phyloP scores from a whole-genome alignment of 495 filamentous ascomycete species.

The Amorphotheca resinae region DNA sequence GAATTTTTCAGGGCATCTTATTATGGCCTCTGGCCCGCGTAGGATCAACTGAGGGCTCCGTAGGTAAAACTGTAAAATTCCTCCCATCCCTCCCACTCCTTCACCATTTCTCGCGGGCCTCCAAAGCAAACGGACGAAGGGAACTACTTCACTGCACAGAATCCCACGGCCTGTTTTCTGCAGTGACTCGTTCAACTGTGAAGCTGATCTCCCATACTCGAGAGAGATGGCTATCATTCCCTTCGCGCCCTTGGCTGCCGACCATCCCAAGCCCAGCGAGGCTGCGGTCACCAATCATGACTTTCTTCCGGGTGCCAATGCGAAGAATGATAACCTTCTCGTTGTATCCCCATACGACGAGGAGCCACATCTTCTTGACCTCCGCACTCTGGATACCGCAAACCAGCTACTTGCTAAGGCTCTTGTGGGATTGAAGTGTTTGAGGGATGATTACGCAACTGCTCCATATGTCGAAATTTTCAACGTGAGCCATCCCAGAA shows the following conservation, averaged over 20 bases:
- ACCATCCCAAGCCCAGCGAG: neutral
- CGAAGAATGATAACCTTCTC: constrained; percentile 30
- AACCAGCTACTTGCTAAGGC: constrained; percentile 60
- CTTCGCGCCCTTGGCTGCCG: neutral
- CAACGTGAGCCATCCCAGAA: constrained; percentile 31
- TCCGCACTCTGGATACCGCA: constrained; percentile 47
- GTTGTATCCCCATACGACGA: constrained; percentile 65
- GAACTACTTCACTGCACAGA: no score
- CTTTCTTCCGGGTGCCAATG: neutral
- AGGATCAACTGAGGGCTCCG: no score
- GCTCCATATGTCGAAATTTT: constrained; percentile 61
- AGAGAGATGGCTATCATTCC: constrained; percentile 4
- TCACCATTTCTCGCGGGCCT: no score
- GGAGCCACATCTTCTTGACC: constrained; percentile 54
- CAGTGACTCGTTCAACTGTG: no score
- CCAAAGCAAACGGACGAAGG: no score
- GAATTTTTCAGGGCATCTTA: no score
- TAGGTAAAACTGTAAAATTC: constrained; percentile 1
- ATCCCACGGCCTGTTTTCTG: no score
- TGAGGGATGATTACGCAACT: constrained; percentile 62
- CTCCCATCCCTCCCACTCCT: neutral
- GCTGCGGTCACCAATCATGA: neutral
- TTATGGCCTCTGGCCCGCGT: no score
- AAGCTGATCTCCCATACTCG: no score
- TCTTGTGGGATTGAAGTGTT: constrained; percentile 45